Evolutionary conservation across 2,329 filamentous ascomycete species (phyloP).

Genomic region (Penicillium janthinellum): DNA sequence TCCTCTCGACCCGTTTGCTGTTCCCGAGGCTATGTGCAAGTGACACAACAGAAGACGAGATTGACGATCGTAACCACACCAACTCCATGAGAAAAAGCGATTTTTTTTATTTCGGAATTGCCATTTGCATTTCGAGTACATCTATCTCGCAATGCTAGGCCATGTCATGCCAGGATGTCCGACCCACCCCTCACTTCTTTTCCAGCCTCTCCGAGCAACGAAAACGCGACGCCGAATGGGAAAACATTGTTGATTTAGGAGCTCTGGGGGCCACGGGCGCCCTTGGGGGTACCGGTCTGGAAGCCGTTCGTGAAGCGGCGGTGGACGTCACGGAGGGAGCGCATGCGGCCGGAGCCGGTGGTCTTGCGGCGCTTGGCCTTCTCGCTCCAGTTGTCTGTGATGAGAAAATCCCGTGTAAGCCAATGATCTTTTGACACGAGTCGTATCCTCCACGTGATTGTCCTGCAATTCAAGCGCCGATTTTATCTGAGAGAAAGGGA

Average conservation of each 20-base stretch:
- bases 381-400: conserved; percentile 96
- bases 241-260: conserved; percentile 41
- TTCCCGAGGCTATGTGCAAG: conserved; percentile 10
- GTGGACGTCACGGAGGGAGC: conserved; percentile 88
- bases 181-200: conserved; percentile 28
- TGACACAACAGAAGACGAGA: conserved; percentile 35
- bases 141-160: conserved; percentile 40
- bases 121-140: conserved; percentile 38
- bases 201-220: conserved; percentile 42
- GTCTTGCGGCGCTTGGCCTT: conserved; percentile 99
- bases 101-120: conserved; percentile 30
- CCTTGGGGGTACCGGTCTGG: conserved; percentile 86
- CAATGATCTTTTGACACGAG: conserved; percentile 18
- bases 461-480: conserved; percentile 8
- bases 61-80: conserved; percentile 35
- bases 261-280: conserved; percentile 67
- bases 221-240: conserved; percentile 40
- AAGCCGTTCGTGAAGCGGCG: conserved; percentile 98
- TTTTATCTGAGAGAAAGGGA: conserved; percentile 16
- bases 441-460: conserved; percentile 5
- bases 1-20: conserved; percentile 20
- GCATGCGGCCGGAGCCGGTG: conserved; percentile 93
- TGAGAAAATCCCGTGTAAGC: conserved; percentile 33
- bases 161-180: conserved; percentile 40
- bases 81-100: conserved; percentile 40